Conservation (phyloP, 805 yeast genomes). For the Kazachstania psychrophila region DNA sequence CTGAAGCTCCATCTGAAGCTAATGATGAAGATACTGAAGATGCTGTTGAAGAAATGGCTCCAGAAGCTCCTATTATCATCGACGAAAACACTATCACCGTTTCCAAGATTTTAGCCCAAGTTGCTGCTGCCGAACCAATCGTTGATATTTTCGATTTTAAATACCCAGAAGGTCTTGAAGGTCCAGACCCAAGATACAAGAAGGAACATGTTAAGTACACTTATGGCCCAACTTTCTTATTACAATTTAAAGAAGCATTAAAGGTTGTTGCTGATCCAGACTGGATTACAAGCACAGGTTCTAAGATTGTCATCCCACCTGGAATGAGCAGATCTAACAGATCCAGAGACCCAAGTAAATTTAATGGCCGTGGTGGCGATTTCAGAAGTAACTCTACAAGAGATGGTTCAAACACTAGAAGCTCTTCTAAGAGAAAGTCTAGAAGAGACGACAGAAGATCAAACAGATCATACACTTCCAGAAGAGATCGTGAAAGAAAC, state of each 20-base stretch:
- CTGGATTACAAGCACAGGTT: conserved; percentile 34
- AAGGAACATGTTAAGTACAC: conserved; percentile 32
- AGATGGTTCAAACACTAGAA: conserved; percentile 43
- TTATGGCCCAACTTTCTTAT: conserved; percentile 74
- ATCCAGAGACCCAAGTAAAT: conserved; percentile 27
- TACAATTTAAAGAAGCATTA: conserved; percentile 61
- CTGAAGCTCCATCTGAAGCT: not conserved
- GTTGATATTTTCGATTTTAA: conserved; percentile 45
- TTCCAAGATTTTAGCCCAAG: conserved; percentile 43
- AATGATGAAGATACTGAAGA: not conserved
- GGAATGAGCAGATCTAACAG: conserved; percentile 23
- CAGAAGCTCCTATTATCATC: too few relatives aligned
- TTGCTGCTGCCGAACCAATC: conserved; percentile 41
- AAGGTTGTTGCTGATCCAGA: conserved; percentile 49
- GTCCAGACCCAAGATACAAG: conserved; percentile 41
- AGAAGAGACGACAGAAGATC: conserved; percentile 33
- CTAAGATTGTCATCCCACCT: conserved; percentile 29
- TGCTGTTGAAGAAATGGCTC: not conserved
- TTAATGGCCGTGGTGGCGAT: conserved; percentile 23
- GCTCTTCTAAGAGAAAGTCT: conserved; percentile 48
- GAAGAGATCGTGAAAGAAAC: conserved; percentile 35
- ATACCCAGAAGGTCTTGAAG: conserved; percentile 47
- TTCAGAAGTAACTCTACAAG: conserved; percentile 35
- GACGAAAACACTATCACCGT: conserved; percentile 30
- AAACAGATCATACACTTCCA: conserved; percentile 30